phyloP scores from a whole-genome alignment of 2,329 filamentous ascomycete species.

The Clonostachys byssicola region DNA sequence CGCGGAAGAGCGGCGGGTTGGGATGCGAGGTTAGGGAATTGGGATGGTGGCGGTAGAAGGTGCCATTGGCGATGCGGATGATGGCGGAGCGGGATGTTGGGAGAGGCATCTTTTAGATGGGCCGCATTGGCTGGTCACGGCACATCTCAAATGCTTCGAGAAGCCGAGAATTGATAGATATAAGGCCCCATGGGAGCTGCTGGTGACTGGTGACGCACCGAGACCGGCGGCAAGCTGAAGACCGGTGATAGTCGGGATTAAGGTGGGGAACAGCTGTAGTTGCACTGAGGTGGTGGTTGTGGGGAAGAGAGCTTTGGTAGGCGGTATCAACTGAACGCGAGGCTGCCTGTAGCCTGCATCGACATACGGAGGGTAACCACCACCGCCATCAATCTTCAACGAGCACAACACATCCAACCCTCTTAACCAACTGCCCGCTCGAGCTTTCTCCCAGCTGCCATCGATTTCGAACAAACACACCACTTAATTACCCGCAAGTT shows the following conservation, averaged over 20 bases:
- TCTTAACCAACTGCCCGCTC: no score
- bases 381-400: no score
- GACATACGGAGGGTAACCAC: no score
- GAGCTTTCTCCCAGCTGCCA: no score
- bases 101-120: slow-evolving; percentile 1
- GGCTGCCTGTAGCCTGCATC: background rate
- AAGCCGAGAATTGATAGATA: no score
- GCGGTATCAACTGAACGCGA: slow-evolving; percentile 2
- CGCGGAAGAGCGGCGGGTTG: slow-evolving; percentile 71
- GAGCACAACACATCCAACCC: no score
- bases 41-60: slow-evolving; percentile 78
- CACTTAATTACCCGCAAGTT: no score
- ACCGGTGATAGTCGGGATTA: background rate
- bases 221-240: background rate
- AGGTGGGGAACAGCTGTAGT: background rate
- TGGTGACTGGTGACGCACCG: background rate
- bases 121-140: background rate
- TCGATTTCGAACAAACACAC: no score
- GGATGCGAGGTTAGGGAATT: slow-evolving; percentile 38
- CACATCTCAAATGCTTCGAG: no score
- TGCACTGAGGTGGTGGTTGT: background rate
- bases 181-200: no score
- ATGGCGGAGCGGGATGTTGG: slow-evolving; percentile 29
- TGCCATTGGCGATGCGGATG: slow-evolving; percentile 71
- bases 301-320: background rate